A percentile compares a stretch with the other conserved stretches of the same genome.
Evolutionary conservation across 2,329 filamentous ascomycete genomes (phyloP).

Genomic region (Ophiostoma perfectum): DNA sequence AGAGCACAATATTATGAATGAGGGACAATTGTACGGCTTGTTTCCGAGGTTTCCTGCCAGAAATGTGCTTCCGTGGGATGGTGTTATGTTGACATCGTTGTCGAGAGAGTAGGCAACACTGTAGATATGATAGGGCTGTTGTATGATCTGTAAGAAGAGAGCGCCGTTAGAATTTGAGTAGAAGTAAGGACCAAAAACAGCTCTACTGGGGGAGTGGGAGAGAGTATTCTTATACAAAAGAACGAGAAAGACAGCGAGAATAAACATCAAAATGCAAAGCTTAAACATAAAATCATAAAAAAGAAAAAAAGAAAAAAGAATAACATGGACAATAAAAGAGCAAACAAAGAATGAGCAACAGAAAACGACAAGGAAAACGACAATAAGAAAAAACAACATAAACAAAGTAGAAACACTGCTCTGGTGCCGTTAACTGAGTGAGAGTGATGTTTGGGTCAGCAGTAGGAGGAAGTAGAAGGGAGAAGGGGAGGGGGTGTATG

Average conservation of each 20-base stretch:
- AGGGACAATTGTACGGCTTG: neutral
- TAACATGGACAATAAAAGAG: neutral
- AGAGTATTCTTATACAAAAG: constrained; percentile 2
- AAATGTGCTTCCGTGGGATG: neutral
- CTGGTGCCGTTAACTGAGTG: neutral
- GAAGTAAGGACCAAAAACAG: neutral
- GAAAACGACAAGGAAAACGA: neutral
- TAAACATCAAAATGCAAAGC: neutral
- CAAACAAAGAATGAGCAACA: neutral
- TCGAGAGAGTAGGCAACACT: neutral
- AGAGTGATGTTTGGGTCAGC: neutral
- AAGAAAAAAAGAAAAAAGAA: neutral
- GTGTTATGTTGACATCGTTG: neutral
- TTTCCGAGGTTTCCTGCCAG: neutral
- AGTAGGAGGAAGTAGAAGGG: neutral
- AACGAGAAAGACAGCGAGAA: neutral
- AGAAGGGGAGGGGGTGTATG: neutral
- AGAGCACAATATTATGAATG: neutral
- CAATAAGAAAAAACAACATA: neutral
- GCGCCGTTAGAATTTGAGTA: neutral
- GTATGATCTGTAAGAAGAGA: neutral
- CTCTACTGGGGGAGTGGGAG: neutral
- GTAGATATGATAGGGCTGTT: neutral
- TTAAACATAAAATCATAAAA: neutral
- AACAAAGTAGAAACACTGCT: neutral